Base-by-base conservation (phyloP, 2,329 filamentous ascomycete species). In the Cytospora chrysosperma region DNA sequence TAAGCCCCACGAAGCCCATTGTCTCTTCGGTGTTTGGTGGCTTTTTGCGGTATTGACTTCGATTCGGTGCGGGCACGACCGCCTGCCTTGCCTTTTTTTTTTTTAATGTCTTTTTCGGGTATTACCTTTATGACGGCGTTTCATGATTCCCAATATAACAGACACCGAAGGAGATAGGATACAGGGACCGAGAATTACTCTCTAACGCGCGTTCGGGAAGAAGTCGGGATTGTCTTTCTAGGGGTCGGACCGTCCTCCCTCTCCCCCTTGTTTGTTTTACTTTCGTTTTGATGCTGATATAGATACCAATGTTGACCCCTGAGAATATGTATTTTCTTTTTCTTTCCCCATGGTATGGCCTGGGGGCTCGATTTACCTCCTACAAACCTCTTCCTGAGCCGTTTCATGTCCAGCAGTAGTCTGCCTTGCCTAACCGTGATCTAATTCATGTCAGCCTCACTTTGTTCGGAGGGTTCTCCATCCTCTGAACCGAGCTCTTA, bases 1-100 rank as follows among this genome's bases (percentile, higher is more conserved):
- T 78, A 56, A 21, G 17, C 4, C 26, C 37, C 21, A 28, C 12
- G 17, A 63, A 64, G 49, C 55, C 56, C 34, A 17, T 59, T 57
- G 30, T 56, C 30, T 27, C 27, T 8, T 4, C 17, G 40, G 61
- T 21, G 37, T 60, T 50, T 2, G 40, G 37, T 43, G n/a, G 32
- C 40, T 51, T 55, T n/a, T 13, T 30, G 32, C 27, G 37, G 37
- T 24, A n/a, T 28, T 28, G 32, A 24, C 19, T 24, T 53, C 51
- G 34, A 58, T 62, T 51, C 62, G 28, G 24, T 37, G 34, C n/a
- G 37, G 51, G 43, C 43, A 52, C 24, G 43, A 26, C 24, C 60
- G 34, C 43, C 27, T 55, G 49, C 47, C 19, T 21, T 19, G 51
- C n/a, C 7, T 21, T 9, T 12, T 12, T 24, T 4, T 30, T 30